Evolutionary conservation across 495 filamentous ascomycete genomes (phyloP).

Genomic region (Ramalina intermedia): DNA sequence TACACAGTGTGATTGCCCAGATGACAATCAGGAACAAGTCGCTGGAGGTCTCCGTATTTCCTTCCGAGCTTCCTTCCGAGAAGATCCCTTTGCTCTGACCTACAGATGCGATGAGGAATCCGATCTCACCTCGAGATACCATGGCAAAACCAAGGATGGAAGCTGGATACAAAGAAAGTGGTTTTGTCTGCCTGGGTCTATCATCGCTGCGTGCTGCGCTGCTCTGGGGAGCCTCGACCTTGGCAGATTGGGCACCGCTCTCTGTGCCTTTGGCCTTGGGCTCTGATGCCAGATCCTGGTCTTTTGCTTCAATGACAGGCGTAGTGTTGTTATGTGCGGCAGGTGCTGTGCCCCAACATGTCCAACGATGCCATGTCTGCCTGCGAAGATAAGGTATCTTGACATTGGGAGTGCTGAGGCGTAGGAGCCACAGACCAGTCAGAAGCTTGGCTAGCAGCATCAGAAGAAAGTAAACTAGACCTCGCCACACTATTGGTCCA

Average conservation of each 20-base stretch:
- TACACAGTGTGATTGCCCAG: conserved; percentile 67
- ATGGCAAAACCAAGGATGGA: conserved; percentile 48
- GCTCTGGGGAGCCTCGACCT: neutral
- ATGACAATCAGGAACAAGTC: conserved; percentile 46
- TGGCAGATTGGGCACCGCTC: neutral
- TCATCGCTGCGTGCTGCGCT: too few species aligned
- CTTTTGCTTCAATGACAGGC: neutral
- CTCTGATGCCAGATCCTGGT: neutral
- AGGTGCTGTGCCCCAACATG: neutral
- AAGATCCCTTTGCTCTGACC: conserved; percentile 49
- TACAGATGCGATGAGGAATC: conserved; percentile 60
- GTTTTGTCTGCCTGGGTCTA: neutral
- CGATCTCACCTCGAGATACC: conserved; percentile 67
- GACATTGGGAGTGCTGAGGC: conserved; percentile 17
- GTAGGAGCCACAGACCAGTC: conserved; percentile 51
- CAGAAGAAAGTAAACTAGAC: conserved; percentile 52
- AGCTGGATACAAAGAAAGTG: conserved; percentile 23
- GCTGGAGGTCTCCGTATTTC: neutral
- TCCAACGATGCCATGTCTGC: too few species aligned
- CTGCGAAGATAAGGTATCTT: too few species aligned
- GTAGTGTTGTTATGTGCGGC: neutral
- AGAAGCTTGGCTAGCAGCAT: conserved; percentile 53
- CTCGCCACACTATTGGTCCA: conserved; percentile 51
- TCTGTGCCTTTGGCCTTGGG: neutral
- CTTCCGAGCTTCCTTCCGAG: neutral